These are phyloP conservation scores for Mercurialis annua DNA, from an alignment of 345 rosid genomes.

Conservation along the genomic window DNA sequence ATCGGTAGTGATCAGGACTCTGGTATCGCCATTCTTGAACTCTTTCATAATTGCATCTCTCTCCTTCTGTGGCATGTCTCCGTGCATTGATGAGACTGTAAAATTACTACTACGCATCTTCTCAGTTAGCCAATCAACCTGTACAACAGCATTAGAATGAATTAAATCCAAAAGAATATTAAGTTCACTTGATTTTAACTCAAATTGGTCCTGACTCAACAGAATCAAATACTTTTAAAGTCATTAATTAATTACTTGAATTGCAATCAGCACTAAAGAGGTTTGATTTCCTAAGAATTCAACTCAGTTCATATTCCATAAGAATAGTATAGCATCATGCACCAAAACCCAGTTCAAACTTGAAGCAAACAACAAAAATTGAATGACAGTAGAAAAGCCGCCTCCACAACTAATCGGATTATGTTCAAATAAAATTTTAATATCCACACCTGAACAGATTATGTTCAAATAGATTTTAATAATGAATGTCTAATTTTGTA, in stretches of 20 bases:
- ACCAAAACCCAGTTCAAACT: background rate
- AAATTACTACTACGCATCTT: constrained; percentile 93
- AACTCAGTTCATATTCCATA: background rate
- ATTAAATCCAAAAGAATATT: background rate
- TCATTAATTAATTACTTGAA: too few relatives aligned
- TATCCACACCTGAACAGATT: background rate
- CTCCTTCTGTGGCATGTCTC: constrained; percentile 99
- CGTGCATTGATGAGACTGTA: constrained; percentile 97
- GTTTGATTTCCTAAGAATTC: too few relatives aligned
- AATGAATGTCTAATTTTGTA: background rate
- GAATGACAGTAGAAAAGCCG: background rate
- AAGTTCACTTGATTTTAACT: background rate
- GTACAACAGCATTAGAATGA: constrained; percentile 1
- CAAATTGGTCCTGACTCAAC: background rate
- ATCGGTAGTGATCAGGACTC: constrained; percentile 96
- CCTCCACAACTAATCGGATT: background rate
- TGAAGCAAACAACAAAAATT: background rate
- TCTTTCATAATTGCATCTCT: constrained; percentile 90
- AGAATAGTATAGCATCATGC: background rate
- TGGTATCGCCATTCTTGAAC: constrained; percentile 74
- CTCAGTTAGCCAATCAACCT: constrained; percentile 99
- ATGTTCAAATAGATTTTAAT: background rate
- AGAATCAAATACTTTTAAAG: background rate
- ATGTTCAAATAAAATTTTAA: background rate
- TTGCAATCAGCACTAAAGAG: background rate